Evolutionary conservation across 1,284 basidiomycete genomes (phyloP).

Genomic region (Apiotrichum porosum): DNA sequence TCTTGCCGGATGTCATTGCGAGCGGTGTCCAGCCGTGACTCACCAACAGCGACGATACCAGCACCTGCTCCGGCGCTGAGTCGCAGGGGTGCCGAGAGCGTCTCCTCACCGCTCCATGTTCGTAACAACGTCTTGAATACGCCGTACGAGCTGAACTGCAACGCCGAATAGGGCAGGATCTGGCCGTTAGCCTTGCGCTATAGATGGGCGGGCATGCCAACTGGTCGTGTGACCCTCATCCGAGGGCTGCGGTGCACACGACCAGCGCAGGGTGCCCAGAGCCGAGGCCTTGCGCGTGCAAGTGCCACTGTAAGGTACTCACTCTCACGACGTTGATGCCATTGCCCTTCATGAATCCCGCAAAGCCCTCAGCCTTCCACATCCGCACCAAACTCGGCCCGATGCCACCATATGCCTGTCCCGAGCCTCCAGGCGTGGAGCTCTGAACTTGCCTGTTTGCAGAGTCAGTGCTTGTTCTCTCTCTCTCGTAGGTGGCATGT

Average conservation of each 20-base stretch:
- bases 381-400: conserved; percentile 74
- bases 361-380: conserved; percentile 89
- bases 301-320: too few species aligned
- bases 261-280: too few species aligned
- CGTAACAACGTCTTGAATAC: conserved; percentile 68
- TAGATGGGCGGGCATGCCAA: too few species aligned
- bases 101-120: conserved; percentile 55
- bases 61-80: conserved; percentile 80
- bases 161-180: conserved; percentile 60
- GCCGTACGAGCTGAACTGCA: conserved; percentile 85
- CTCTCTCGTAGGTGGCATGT: not conserved
- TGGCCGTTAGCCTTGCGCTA: conserved; percentile 18
- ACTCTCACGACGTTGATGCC: conserved; percentile 84
- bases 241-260: too few species aligned
- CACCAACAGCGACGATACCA: conserved; percentile 82
- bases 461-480: not conserved
- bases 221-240: too few species aligned
- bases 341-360: conserved; percentile 76
- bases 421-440: conserved; percentile 33
- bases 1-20: too few species aligned
- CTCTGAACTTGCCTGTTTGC: conserved; percentile 69
- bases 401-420: conserved; percentile 73
- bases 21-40: conserved; percentile 37
- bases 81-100: conserved; percentile 76
- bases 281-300: too few species aligned